A percentile compares a stretch with the other conserved stretches of the same genome.
Evolutionary conservation across 2,329 filamentous ascomycete species (phyloP).

Genomic region (Alternaria atra): DNA sequence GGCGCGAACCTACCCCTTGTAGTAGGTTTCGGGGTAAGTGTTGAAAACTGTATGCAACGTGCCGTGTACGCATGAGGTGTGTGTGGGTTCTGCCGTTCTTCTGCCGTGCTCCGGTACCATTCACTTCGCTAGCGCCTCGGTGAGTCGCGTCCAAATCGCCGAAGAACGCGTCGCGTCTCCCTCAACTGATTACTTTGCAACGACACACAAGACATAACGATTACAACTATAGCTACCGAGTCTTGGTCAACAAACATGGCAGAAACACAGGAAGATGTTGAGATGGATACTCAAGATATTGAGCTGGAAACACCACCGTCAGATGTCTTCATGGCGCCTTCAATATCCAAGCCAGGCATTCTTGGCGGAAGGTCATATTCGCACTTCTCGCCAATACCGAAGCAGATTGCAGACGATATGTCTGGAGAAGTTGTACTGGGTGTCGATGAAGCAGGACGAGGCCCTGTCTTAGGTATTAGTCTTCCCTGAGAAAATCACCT

Average conservation of each 20-base stretch:
- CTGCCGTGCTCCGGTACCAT: conserved; percentile 9
- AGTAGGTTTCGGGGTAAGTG: conserved; percentile 21
- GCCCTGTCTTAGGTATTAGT: conserved; percentile 81
- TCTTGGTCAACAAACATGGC: conserved; percentile 30
- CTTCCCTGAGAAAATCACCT: conserved; percentile 39
- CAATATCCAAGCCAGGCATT: conserved; percentile 52
- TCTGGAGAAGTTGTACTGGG: conserved; percentile 77
- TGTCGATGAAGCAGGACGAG: conserved; percentile 92
- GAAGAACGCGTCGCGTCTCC: conserved; percentile 29
- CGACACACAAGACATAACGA: conserved; percentile 1
- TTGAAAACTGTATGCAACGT: conserved; percentile 34
- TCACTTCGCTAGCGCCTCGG: conserved; percentile 13
- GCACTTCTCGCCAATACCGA: conserved; percentile 57
- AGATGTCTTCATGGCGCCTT: conserved; percentile 59
- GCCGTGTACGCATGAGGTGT: conserved; percentile 27
- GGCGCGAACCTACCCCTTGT: conserved; percentile 14
- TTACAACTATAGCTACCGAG: background rate
- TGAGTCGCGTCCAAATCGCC: conserved; percentile 8
- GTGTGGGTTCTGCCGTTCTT: conserved; percentile 9
- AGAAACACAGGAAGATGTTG: conserved; percentile 37
- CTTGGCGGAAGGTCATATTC: conserved; percentile 58
- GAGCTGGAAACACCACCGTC: conserved; percentile 48
- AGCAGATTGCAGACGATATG: conserved; percentile 52
- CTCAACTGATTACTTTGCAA: conserved; percentile 10
- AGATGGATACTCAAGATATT: conserved; percentile 49